A percentile compares a stretch with the other conserved stretches of the same genome.
phyloP scores from a whole-genome alignment of 2,329 filamentous ascomycete genomes.

The Pseudogymnoascus sp. region DNA sequence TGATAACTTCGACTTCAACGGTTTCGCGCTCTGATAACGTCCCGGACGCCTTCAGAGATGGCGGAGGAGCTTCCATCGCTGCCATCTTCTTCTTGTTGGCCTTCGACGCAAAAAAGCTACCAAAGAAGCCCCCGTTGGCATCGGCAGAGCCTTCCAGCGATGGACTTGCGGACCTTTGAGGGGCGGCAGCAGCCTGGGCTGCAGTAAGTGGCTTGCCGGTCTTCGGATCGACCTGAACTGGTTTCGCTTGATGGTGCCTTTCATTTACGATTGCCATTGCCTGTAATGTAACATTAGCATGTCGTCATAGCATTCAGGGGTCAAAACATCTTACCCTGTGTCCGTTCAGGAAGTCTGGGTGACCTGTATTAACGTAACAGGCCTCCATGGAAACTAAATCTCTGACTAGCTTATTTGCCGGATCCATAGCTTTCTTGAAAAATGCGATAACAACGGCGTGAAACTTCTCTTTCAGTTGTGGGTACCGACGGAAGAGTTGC shows the following conservation, averaged over 20 bases:
- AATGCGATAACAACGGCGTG: constrained; percentile 86
- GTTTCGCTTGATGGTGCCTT: constrained; percentile 71
- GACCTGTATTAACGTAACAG: constrained; percentile 96
- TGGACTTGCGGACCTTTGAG: constrained; percentile 62
- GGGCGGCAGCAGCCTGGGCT: constrained; percentile 52
- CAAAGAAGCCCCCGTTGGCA: constrained; percentile 79
- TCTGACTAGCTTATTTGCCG: constrained; percentile 91
- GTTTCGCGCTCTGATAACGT: constrained; percentile 89
- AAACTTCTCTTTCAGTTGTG: constrained; percentile 93
- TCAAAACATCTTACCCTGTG: constrained; percentile 57
- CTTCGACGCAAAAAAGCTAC: constrained; percentile 97
- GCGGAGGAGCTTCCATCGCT: constrained; percentile 94
- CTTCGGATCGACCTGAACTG: constrained; percentile 95
- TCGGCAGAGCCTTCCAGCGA: constrained; percentile 49
- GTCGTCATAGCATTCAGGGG: constrained; percentile 9
- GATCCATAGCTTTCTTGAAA: constrained; percentile 98
- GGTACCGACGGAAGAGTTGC: constrained; percentile 84
- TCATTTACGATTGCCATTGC: constrained; percentile 99
- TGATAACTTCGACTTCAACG: constrained; percentile 97
- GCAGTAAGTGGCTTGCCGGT: constrained; percentile 83
- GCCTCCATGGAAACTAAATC: constrained; percentile 94
- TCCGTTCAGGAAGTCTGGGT: constrained; percentile 95
- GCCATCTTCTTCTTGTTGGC: constrained; percentile 99
- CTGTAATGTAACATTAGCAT: constrained; percentile 32
- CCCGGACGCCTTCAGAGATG: constrained; percentile 87